Conservation (phyloP, 2,329 filamentous ascomycete genomes). For the Alternaria hordeiaustralica region DNA sequence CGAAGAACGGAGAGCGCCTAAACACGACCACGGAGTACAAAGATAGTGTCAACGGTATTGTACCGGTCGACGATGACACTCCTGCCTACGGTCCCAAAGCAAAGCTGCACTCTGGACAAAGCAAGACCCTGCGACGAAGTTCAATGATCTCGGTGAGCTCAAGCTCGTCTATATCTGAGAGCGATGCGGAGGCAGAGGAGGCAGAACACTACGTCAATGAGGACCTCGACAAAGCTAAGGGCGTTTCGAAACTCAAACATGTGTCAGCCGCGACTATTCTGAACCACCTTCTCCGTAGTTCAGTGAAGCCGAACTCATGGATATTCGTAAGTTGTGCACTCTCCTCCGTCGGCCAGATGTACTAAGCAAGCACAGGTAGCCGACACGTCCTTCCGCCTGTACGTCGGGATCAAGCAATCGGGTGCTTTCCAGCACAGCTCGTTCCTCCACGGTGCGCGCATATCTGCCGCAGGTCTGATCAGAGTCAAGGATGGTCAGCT, state of each 20-base stretch:
- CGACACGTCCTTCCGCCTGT: slow-evolving; percentile 83
- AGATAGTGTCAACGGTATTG: slow-evolving; percentile 75
- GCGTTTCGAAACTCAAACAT: slow-evolving; percentile 67
- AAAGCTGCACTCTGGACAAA: slow-evolving; percentile 31
- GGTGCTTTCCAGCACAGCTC: slow-evolving; percentile 92
- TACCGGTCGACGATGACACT: slow-evolving; percentile 51
- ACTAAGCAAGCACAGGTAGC: slow-evolving; percentile 56
- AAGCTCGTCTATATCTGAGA: slow-evolving; percentile 53
- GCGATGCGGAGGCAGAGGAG: slow-evolving; percentile 65
- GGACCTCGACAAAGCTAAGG: slow-evolving; percentile 66
- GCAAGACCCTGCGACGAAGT: slow-evolving; percentile 25
- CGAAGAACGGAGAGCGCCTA: slow-evolving; percentile 79
- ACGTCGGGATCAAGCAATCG: slow-evolving; percentile 87
- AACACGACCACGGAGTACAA: slow-evolving; percentile 77
- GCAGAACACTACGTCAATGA: slow-evolving; percentile 71
- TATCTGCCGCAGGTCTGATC: slow-evolving; percentile 82
- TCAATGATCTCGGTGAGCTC: slow-evolving; percentile 38
- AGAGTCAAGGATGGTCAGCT: slow-evolving; percentile 83
- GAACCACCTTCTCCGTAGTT: slow-evolving; percentile 78
- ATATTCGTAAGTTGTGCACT: slow-evolving; percentile 69
- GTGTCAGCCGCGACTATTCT: slow-evolving; percentile 75
- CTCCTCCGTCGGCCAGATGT: neutral
- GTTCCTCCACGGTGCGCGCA: slow-evolving; percentile 82
- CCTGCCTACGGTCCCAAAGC: slow-evolving; percentile 49
- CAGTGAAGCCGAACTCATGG: slow-evolving; percentile 87